Percentiles rank a stretch among this genome's conserved stretches.
Evolutionary conservation across 306 rosid genomes (phyloP).

Genomic region (Psophocarpus tetragonolobus): DNA sequence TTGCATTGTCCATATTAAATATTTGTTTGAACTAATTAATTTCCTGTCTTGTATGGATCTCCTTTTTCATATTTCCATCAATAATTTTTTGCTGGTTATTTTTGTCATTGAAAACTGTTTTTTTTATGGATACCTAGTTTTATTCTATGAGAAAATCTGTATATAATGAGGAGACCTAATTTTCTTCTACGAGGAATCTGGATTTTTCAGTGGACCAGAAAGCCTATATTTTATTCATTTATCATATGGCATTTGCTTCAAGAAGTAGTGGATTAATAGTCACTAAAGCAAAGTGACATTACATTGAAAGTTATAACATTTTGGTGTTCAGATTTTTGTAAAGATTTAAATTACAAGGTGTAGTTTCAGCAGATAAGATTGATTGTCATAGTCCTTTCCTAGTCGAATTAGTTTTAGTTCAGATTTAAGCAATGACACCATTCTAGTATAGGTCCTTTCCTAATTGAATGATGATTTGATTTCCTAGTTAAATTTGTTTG

Average conservation of each 20-base stretch:
- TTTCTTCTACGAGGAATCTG: neutral
- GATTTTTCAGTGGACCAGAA: neutral
- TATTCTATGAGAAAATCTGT: neutral
- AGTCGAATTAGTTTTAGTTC: slow-evolving; percentile 2
- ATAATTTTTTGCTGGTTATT: neutral
- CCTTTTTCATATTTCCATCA: neutral
- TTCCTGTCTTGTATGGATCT: slow-evolving; percentile 2
- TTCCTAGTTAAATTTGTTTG: neutral
- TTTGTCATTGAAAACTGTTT: neutral
- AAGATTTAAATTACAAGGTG: neutral
- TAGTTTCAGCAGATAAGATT: neutral
- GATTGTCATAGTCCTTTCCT: neutral
- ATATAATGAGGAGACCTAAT: neutral
- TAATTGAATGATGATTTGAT: slow-evolving; percentile 9
- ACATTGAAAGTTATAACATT: neutral
- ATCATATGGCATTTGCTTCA: neutral
- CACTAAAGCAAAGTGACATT: neutral
- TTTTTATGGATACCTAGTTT: neutral
- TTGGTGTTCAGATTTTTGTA: neutral
- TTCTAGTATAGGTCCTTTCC: neutral
- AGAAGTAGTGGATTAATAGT: neutral
- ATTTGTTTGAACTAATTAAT: neutral
- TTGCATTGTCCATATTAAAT: slow-evolving; percentile 4
- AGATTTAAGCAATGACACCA: neutral
- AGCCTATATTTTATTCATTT: neutral